phyloP scores from a whole-genome alignment of 306 rosid species.

The Adenanthera pavonina region DNA sequence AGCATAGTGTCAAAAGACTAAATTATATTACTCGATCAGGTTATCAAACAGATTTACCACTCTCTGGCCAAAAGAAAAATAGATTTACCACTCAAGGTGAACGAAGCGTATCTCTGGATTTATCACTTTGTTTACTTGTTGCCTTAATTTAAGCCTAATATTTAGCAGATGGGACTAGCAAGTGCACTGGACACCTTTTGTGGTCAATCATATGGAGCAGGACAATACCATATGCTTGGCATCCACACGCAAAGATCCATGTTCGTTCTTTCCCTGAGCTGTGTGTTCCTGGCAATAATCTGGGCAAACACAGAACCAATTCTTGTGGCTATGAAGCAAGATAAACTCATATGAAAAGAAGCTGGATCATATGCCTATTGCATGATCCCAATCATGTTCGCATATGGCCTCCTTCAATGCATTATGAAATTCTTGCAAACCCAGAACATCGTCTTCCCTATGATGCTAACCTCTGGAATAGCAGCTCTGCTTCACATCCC shows the following conservation, averaged over 20 bases:
- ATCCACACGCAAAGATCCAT: slow-evolving; percentile 62
- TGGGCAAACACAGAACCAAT: slow-evolving; percentile 55
- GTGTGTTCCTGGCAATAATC: slow-evolving; percentile 51
- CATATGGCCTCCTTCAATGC: slow-evolving; percentile 59
- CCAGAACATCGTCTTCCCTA: slow-evolving; percentile 60
- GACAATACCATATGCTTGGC: slow-evolving; percentile 59
- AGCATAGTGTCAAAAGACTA: not conserved
- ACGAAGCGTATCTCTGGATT: no score
- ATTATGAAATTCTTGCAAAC: slow-evolving; percentile 57
- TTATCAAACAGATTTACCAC: not conserved
- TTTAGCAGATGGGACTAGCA: slow-evolving; percentile 58
- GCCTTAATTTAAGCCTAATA: not conserved
- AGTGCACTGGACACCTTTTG: slow-evolving; percentile 65
- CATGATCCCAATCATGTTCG: slow-evolving; percentile 61
- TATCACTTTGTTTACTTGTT: not conserved
- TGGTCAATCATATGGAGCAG: slow-evolving; percentile 75
- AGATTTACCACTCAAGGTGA: not conserved
- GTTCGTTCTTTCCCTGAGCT: slow-evolving; percentile 48
- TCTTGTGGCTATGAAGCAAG: slow-evolving; percentile 55
- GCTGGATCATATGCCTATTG: slow-evolving; percentile 58
- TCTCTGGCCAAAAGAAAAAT: not conserved
- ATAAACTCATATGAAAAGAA: slow-evolving; percentile 46
- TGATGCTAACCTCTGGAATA: slow-evolving; percentile 55
- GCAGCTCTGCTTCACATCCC: slow-evolving; percentile 46
- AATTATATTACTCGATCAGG: no score